phyloP scores from a whole-genome alignment of 306 rosid species.

The Abrus pulchellus region DNA sequence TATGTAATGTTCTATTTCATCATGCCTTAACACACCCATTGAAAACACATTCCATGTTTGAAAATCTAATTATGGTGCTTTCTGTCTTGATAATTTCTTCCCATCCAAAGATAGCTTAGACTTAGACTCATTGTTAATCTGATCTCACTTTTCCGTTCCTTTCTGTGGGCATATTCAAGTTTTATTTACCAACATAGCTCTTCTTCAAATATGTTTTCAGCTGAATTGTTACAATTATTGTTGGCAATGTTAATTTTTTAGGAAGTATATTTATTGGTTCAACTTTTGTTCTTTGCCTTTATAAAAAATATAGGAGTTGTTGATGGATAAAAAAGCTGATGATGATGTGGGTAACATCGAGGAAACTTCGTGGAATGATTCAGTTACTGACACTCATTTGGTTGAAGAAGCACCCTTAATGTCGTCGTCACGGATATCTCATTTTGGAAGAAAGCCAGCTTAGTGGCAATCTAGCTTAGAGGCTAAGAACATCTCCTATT shows the following conservation, averaged over 20 bases:
- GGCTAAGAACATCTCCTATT: conserved; percentile 32
- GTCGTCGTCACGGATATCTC: conserved; percentile 76
- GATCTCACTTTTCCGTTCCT: conserved; percentile 2
- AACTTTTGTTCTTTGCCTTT: conserved; percentile 33
- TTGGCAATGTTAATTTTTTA: conserved; percentile 10
- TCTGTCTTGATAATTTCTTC: background rate
- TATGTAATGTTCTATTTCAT: background rate
- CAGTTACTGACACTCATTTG: conserved; percentile 55
- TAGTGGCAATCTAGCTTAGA: conserved; percentile 40
- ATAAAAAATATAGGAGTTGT: conserved; percentile 73
- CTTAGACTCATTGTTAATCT: conserved; percentile 22
- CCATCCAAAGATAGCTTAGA: conserved; percentile 3
- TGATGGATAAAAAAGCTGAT: conserved; percentile 76
- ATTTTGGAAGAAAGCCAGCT: conserved; percentile 66
- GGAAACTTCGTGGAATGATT: conserved; percentile 56
- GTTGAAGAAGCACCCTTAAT: conserved; percentile 89
- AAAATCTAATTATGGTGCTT: conserved; percentile 1
- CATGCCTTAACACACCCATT: background rate
- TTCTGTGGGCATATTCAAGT: background rate
- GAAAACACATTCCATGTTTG: background rate
- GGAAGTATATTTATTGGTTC: conserved; percentile 34
- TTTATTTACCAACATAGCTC: conserved; percentile 6
- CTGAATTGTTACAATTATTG: conserved; percentile 17
- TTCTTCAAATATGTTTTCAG: conserved; percentile 2
- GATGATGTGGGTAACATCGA: conserved; percentile 51